These are phyloP conservation scores for Piloderma croceum DNA, from an alignment of 768 basidiomycete genomes.

Conservation along the genomic window DNA sequence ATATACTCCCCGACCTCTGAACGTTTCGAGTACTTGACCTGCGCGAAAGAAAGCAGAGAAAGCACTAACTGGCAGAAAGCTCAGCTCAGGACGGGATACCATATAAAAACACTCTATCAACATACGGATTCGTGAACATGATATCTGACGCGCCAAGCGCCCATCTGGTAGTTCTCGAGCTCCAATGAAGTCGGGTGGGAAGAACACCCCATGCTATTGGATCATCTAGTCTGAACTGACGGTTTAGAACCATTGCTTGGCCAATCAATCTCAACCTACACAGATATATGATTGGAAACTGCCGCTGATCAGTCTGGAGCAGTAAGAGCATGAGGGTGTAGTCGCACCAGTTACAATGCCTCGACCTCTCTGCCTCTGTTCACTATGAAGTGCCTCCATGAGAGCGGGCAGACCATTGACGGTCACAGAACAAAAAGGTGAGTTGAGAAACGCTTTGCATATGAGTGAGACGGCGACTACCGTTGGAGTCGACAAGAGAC, in stretches of 20 bases:
- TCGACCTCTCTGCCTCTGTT: slow-evolving; percentile 42
- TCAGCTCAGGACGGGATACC: slow-evolving; percentile 5
- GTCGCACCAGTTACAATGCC: slow-evolving; percentile 73
- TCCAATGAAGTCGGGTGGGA: slow-evolving; percentile 56
- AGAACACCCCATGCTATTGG: slow-evolving; percentile 86
- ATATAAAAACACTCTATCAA: slow-evolving; percentile 7
- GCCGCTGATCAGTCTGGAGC: slow-evolving; percentile 9
- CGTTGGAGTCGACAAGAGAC: slow-evolving; percentile 51
- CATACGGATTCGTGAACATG: slow-evolving; percentile 90
- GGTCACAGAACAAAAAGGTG: slow-evolving; percentile 59
- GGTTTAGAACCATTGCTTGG: slow-evolving; percentile 5
- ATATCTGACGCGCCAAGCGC: slow-evolving; percentile 89
- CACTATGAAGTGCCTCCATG: slow-evolving; percentile 50
- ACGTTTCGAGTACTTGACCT: slow-evolving; percentile 90
- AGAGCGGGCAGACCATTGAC: slow-evolving; percentile 69
- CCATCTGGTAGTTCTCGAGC: slow-evolving; percentile 70
- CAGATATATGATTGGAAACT: slow-evolving; percentile 95
- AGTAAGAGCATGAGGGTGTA: slow-evolving; percentile 4
- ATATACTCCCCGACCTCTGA: slow-evolving; percentile 84
- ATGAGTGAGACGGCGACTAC: slow-evolving; percentile 65
- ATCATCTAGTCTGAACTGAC: slow-evolving; percentile 61
- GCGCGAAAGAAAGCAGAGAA: slow-evolving; percentile 81
- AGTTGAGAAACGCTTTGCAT: slow-evolving; percentile 72
- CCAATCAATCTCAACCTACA: slow-evolving; percentile 41
- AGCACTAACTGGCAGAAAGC: slow-evolving; percentile 40